Percentiles rank a stretch among this genome's conserved stretches.
phyloP scores from a whole-genome alignment of 345 rosid genomes.

The Erysimum cheiranthoides region DNA sequence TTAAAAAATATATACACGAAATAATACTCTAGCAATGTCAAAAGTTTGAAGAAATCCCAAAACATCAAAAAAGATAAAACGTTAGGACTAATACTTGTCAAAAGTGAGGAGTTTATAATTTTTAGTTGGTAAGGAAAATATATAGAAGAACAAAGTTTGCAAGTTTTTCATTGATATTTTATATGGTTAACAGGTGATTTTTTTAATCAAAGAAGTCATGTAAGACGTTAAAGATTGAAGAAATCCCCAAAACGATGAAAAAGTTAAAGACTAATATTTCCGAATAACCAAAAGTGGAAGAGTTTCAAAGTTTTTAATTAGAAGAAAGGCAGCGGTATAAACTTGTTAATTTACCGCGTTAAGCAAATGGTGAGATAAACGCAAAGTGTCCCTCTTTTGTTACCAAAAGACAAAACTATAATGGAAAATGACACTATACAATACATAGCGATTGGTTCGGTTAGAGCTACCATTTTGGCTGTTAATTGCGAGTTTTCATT shows the following conservation, averaged over 20 bases:
- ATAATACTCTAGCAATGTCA: too few species aligned
- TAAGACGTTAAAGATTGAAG: conserved; percentile 4
- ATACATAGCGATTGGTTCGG: conserved; percentile 38
- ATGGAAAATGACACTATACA: conserved; percentile 69
- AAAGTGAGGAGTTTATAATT: background rate
- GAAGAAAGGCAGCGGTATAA: background rate
- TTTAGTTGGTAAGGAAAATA: background rate
- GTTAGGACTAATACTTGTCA: background rate
- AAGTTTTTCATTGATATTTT: background rate
- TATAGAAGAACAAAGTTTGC: background rate
- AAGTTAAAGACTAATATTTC: background rate
- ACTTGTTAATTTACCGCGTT: background rate
- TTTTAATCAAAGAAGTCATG: background rate
- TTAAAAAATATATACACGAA: background rate
- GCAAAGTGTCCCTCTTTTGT: conserved; percentile 6
- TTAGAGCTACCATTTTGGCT: conserved; percentile 1
- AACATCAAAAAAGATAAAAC: conserved; percentile 16
- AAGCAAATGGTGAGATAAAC: background rate
- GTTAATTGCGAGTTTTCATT: background rate
- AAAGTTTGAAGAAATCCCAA: conserved; percentile 16
- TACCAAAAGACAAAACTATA: conserved; percentile 37
- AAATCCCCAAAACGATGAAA: background rate
- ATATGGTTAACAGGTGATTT: conserved; percentile 9
- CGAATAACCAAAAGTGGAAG: conserved; percentile 22
- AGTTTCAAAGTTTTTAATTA: background rate